Base-by-base conservation (phyloP, 257 asterid genomes). In the Scutellaria minor region DNA sequence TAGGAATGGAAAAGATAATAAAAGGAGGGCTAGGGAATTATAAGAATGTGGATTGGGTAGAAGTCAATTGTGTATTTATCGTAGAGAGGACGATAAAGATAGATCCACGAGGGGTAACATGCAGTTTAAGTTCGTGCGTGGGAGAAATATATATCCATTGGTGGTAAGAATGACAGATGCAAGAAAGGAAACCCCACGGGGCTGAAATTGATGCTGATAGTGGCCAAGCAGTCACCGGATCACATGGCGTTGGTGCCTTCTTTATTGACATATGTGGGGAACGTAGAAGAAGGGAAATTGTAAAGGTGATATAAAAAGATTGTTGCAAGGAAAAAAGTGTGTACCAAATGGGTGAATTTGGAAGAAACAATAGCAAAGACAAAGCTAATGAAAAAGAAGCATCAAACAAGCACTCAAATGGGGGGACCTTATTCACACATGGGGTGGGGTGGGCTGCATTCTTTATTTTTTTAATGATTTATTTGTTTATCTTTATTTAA, bases 361-460 rank as follows among this genome's bases (percentile, higher is more conserved):
- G 80, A 83, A 78, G 84, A 82, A 83, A 82, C 88, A 87, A 82
- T 81, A 63, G 83, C 85, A 84, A 82, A 83, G 87, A 88, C 89
- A 87, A 75, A 80, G 74, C 74, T 72, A 71, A 76, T 47, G 76
- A 48, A 66, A 77, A 72, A 63, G 68, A 79, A 53, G 82, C 91
- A 81, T 80, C 84, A 79, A 79, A 80, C 80, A 76, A 77, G 45
- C 64, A 79, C 74, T 72, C 64, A 35, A 82, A 78, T 52, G 80
- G 92, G 95, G 97, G 98, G 90, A 89, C 96, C 93, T 84, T 85
- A 69, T 63, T 64, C 35, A 90, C 97, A 93, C 98, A 93, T 93
- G 97, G 97, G 85, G 93, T 83, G 95, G 93, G 88, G 93, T 83
- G 95, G 93, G 88, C 88, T 74, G 51, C 65, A 45, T 35, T 63